Base-by-base conservation (phyloP, 2,329 filamentous ascomycete genomes). In the Xylaria sp. region DNA sequence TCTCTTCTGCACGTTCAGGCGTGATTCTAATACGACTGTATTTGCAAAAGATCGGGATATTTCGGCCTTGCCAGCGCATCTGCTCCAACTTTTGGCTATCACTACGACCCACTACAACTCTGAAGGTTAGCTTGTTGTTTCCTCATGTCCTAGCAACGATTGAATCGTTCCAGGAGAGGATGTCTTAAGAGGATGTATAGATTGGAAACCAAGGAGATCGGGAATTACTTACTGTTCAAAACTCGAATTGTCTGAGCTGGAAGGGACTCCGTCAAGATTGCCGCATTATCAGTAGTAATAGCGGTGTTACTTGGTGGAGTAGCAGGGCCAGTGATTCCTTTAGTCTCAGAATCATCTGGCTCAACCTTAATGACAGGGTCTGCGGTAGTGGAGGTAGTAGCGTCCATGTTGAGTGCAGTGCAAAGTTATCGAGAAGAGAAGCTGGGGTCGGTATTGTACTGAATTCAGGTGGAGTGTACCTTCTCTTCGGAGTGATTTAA, bases 31-130 rank as follows among this genome's bases (percentile, higher is more conserved):
- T 12, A 2, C 64, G 28, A 7, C 25, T 56, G 15, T 57, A 58
- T n/a, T 59, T 63, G 25, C 52, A 72, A 1, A 69, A 13, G 7
- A 31, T 57, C 1, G 60, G 2, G 18, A 76, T 66, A 28, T 28
- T 56, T 49, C 66, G 39, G 4, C 28, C 52, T 48, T 74, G 61
- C 2, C 13, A 52, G 7, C 1, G 23, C 62, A 75, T 73, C 23
- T 58, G 62, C 2, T 62, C 13, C 23, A 69, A 13, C 8, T 52
- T 60, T n/a, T 51, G 51, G 3, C 12, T 43, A 36, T n/a, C 51
- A 36, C 52, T 48, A 43, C 46, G 49, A 33, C 69, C 67, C 48
- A 74, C 56, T 46, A 18, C 23, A 15, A 46, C 23, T 31, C n/a
- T 43, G 2, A 9, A 10, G 20, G 39, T 58, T 46, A 31, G 23